Conservation (phyloP, 306 rosid genomes). For the Vicia sativa region DNA sequence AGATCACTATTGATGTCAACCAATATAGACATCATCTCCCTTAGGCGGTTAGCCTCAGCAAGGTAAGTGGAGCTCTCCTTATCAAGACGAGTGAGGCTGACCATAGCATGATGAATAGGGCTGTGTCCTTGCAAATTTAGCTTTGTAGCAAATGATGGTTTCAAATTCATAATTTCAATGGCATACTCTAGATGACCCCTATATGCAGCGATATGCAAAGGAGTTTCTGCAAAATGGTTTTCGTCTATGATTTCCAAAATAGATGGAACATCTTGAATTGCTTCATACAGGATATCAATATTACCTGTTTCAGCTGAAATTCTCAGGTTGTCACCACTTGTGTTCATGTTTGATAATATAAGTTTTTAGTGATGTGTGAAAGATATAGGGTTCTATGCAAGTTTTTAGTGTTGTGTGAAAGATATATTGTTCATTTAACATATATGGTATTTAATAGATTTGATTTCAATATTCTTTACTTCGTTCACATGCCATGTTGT, state of each 20-base stretch:
- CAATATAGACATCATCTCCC: accelerated
- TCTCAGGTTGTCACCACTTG: background rate
- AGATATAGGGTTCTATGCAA: too few species aligned
- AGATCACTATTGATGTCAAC: background rate
- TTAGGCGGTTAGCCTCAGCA: too few species aligned
- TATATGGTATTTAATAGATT: too few species aligned
- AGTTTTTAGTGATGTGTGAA: too few species aligned
- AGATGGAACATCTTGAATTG: background rate
- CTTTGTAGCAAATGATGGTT: background rate
- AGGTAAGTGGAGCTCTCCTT: too few species aligned
- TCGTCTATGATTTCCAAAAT: background rate
- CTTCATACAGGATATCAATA: background rate
- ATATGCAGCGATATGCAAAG: background rate
- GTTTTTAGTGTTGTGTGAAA: too few species aligned
- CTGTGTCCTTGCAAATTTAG: background rate
- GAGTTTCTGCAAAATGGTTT: background rate
- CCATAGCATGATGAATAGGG: background rate
- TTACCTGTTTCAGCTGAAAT: background rate
- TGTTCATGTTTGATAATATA: background rate
- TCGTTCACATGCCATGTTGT: accelerated
- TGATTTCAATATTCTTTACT: too few species aligned
- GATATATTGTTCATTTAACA: too few species aligned
- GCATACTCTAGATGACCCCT: background rate
- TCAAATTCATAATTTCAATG: background rate
- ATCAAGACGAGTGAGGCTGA: too few species aligned